A percentile compares a stretch with the other conserved stretches of the same genome.
These are phyloP conservation scores for Claviceps paspali DNA, from an alignment of 2,329 filamentous ascomycete species.

Conservation along the genomic window DNA sequence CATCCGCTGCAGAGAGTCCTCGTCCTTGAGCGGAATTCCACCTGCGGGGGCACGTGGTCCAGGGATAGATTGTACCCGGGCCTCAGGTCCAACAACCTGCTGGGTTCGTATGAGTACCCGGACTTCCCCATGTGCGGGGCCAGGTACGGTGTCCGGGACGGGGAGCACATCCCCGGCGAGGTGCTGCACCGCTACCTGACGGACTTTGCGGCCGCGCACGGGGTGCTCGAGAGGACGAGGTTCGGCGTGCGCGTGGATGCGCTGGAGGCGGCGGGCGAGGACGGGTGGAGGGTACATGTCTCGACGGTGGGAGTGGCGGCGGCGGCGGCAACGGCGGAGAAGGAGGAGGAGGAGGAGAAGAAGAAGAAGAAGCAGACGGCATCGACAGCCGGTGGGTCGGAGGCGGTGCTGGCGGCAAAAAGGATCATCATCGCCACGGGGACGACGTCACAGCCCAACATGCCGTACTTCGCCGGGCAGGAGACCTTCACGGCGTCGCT, in stretches of 20 bases:
- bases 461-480: constrained; percentile 22
- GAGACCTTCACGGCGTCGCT: constrained; percentile 22
- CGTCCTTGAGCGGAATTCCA: constrained; percentile 34
- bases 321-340: neutral
- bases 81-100: constrained; percentile 48
- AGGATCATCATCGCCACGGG: constrained; percentile 37
- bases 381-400: constrained; percentile 2
- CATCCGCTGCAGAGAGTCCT: constrained; percentile 29
- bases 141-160: constrained; percentile 23
- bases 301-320: neutral
- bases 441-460: constrained; percentile 27
- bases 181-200: constrained; percentile 22
- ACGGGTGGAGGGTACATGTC: constrained; percentile 9
- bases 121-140: constrained; percentile 44
- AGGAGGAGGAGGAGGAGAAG: neutral
- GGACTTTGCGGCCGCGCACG: constrained; percentile 27
- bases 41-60: constrained; percentile 45
- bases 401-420: neutral
- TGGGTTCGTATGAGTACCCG: constrained; percentile 46
- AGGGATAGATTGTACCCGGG: constrained; percentile 42
- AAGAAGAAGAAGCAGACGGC: neutral
- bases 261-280: constrained; percentile 15
- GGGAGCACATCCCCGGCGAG: constrained; percentile 20
- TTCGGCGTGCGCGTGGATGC: constrained; percentile 34
- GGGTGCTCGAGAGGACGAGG: constrained; percentile 29